Evolutionary conservation across 306 rosid species (phyloP).

Genomic region (Sindora glabra): DNA sequence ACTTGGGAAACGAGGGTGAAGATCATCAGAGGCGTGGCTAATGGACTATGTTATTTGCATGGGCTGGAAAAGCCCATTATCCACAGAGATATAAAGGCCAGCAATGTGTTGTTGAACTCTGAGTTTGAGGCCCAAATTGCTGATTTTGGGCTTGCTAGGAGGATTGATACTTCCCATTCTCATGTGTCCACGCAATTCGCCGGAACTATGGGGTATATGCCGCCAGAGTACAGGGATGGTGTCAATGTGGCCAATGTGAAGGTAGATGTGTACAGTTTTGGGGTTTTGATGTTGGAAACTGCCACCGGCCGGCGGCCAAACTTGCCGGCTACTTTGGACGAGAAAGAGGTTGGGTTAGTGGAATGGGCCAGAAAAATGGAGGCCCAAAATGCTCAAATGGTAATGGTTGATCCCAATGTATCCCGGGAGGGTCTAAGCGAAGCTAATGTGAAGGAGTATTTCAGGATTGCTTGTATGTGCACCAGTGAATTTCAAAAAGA

Average conservation of each 20-base stretch:
- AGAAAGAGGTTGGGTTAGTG: conserved; percentile 40
- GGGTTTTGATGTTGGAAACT: conserved; percentile 65
- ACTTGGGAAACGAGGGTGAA: conserved; percentile 51
- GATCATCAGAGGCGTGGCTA: conserved; percentile 58
- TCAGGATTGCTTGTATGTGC: conserved; percentile 58
- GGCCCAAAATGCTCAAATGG: conserved; percentile 34
- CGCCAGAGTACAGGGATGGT: conserved; percentile 76
- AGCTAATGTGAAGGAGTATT: conserved; percentile 44
- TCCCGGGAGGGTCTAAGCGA: conserved; percentile 35
- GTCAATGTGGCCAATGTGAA: conserved; percentile 37
- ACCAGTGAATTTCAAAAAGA: conserved; percentile 32
- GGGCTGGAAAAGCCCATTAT: conserved; percentile 62
- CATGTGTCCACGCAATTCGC: conserved; percentile 83
- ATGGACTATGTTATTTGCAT: conserved; percentile 59
- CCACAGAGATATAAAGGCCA: conserved; percentile 77
- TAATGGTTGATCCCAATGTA: conserved; percentile 56
- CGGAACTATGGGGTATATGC: conserved; percentile 92
- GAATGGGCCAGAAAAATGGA: conserved; percentile 62
- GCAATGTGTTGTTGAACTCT: conserved; percentile 58
- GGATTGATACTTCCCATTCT: conserved; percentile 33
- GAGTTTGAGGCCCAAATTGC: conserved; percentile 74
- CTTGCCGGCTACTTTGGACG: conserved; percentile 23
- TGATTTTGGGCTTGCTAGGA: conserved; percentile 85
- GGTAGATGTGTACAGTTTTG: conserved; percentile 87
- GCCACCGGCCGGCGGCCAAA: conserved; percentile 58